Evolutionary conservation across 2,329 filamentous ascomycete species (phyloP).

Genomic region (Nannizzia gypsea): DNA sequence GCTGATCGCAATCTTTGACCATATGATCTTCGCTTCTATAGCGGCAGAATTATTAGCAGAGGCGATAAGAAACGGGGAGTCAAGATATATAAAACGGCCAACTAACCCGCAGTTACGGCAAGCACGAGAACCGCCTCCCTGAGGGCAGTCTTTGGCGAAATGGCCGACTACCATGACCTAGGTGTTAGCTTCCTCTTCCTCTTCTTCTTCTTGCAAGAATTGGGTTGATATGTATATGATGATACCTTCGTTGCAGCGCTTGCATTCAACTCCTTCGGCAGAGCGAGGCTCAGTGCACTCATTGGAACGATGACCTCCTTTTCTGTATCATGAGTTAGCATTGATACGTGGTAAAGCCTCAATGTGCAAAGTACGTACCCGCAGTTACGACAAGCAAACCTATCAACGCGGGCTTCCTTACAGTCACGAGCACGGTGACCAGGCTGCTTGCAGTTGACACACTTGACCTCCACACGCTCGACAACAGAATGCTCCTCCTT

Average conservation of each 20-base stretch:
- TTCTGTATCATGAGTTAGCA: slow-evolving; percentile 17
- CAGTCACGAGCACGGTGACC: slow-evolving; percentile 42
- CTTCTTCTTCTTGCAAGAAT: not conserved
- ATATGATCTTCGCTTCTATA: slow-evolving; percentile 33
- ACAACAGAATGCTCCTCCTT: slow-evolving; percentile 33
- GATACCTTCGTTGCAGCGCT: slow-evolving; percentile 32
- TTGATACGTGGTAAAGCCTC: not conserved
- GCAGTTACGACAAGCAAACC: slow-evolving; percentile 43
- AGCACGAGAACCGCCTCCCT: slow-evolving; percentile 23
- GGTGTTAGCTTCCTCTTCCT: slow-evolving; percentile 10
- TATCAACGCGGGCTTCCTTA: slow-evolving; percentile 26
- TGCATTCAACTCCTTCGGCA: slow-evolving; percentile 35
- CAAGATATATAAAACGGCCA: not conserved
- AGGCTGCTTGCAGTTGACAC: slow-evolving; percentile 37
- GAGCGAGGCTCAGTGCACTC: slow-evolving; percentile 39
- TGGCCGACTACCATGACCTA: slow-evolving; percentile 27
- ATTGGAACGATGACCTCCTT: slow-evolving; percentile 35
- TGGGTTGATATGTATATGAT: not conserved
- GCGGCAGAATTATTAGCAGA: slow-evolving; percentile 13
- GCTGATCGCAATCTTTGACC: slow-evolving; percentile 33
- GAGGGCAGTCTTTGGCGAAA: slow-evolving; percentile 37
- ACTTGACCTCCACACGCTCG: slow-evolving; percentile 37
- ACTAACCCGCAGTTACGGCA: slow-evolving; percentile 38
- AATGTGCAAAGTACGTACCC: slow-evolving; percentile 25
- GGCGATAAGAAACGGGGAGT: not conserved